Evolutionary conservation across 352 stramenopile species (phyloP).

Genomic region (Blastocystis hominis): DNA sequence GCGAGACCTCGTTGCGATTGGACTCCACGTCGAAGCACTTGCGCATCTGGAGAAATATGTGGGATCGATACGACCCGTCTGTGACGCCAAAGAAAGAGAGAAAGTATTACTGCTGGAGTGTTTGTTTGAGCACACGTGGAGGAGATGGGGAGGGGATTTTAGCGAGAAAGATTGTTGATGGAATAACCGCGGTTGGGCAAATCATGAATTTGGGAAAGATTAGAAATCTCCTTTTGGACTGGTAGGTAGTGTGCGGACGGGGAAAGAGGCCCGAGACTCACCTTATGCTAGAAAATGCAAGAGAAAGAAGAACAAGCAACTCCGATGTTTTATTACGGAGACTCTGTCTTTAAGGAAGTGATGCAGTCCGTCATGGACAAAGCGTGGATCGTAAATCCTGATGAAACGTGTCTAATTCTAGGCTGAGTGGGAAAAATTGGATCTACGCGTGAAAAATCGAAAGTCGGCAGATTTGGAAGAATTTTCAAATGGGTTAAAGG

Average conservation of each 20-base stretch:
- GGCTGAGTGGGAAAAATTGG: conserved; percentile 57
- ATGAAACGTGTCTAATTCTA: neutral
- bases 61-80: conserved; percentile 29
- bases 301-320: conserved; percentile 23
- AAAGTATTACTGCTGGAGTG: conserved; percentile 25
- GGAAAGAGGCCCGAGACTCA: neutral
- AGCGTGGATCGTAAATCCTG: conserved; percentile 16
- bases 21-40: conserved; percentile 53
- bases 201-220: neutral
- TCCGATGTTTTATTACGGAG: conserved; percentile 42
- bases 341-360: conserved; percentile 55
- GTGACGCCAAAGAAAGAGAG: conserved; percentile 43
- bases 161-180: neutral
- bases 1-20: conserved; percentile 17
- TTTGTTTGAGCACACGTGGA: neutral
- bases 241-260: neutral
- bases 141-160: too few relatives aligned
- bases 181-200: neutral
- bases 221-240: neutral
- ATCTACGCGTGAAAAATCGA: conserved; percentile 36
- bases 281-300: conserved; percentile 35
- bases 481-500: conserved; percentile 48
- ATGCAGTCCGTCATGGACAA: conserved; percentile 57
- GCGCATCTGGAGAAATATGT: conserved; percentile 55
- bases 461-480: conserved; percentile 57